Percentiles rank a stretch among this genome's conserved stretches.
Conservation (phyloP, 345 rosid species). For the Populus alba region DNA sequence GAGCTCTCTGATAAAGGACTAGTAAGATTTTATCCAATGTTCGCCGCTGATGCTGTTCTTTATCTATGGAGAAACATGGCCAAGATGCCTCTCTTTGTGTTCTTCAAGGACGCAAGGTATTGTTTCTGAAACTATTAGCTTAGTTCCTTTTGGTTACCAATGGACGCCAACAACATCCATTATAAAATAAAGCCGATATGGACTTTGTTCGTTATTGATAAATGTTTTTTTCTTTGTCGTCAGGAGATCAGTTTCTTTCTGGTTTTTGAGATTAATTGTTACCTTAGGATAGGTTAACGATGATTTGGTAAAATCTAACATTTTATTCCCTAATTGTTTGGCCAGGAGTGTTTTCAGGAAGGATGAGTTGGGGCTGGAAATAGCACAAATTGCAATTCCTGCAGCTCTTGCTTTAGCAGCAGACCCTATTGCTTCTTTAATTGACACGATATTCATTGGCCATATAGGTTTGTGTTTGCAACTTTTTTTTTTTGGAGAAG, state of each 20-base stretch:
- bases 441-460: slow-evolving; percentile 33
- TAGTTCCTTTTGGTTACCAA: not conserved
- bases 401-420: slow-evolving; percentile 35
- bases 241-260: not conserved
- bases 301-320: not conserved
- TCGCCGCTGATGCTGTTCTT: slow-evolving; percentile 17
- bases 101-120: slow-evolving; percentile 44
- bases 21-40: not conserved
- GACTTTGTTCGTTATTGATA: not conserved
- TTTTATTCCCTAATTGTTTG: not conserved
- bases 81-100: slow-evolving; percentile 25
- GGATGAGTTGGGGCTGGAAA: slow-evolving; percentile 26
- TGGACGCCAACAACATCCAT: not conserved
- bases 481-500: not conserved
- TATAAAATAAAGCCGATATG: not conserved
- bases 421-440: slow-evolving; percentile 31
- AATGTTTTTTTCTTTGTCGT: not conserved
- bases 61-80: slow-evolving; percentile 20
- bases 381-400: slow-evolving; percentile 29
- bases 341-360: slow-evolving; percentile 20
- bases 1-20: not conserved
- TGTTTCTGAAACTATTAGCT: too few species aligned
- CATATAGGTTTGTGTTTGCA: slow-evolving; percentile 21
- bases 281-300: not conserved
- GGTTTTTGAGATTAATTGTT: not conserved